Base-by-base conservation (phyloP, 306 rosid genomes). In the Lablab purpureus region DNA sequence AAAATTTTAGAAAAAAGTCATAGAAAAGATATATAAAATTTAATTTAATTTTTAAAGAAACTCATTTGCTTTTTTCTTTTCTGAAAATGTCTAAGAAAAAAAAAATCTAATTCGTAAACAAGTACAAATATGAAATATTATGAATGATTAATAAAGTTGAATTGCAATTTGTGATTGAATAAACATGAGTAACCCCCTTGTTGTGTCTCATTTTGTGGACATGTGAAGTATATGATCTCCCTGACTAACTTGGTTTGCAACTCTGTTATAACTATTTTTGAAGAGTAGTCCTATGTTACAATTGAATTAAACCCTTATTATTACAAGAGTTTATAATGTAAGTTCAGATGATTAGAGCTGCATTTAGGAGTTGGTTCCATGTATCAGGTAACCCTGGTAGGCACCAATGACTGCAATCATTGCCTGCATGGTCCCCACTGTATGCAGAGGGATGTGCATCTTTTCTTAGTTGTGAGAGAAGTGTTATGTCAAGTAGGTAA, bases 361-460 rank as follows among this genome's bases (percentile, higher is more conserved):
- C 92, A 56, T 90, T 86, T 18, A 93, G 81, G 67, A 95, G 98
- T 70, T 90, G 85, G 80, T 95, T 95, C 99, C 99, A 95, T 10
- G 96, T 89, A 82, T 95, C 99, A 11, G 99, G 99, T 75, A 92
- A 74, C 25, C 99, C 99, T 8, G 99, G 97, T 5, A 95, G 82
- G 80, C 99, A 95, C 99, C 99, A 95, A 14, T 95, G 99, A 81
- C 98, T 95, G 71, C 99, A 95, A 15, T 95, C 99, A 3, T 79
- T 92, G 76, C 96, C 90, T 0, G 82, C 18, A 28, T 74, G 87
- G 15, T 87, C 85, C 1, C 86, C 83, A 0, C 83, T n/a, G 67
- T 91, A 93, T 1, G 77, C 73, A 1, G 99, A 87, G 13, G 99
- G 99, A 68, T 95, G 99, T 37, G 91, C 98, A 64, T 95, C 99